phyloP scores from a whole-genome alignment of 441 rosid genomes.

The Melastoma candidum region DNA sequence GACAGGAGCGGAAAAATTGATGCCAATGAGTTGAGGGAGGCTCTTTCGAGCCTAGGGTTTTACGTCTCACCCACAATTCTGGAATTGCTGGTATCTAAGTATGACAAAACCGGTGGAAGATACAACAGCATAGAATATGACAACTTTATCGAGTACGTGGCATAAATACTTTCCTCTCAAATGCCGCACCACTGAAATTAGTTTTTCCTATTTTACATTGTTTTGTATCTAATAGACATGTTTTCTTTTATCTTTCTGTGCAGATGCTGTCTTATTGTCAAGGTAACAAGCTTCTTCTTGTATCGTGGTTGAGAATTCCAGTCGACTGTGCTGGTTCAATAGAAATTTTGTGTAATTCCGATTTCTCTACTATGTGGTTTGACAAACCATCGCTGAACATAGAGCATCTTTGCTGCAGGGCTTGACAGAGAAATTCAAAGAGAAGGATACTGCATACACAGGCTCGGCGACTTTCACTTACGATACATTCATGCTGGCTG shows the following conservation, averaged over 20 bases:
- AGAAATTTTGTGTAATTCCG: too few relatives aligned
- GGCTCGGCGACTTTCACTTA: constrained; percentile 18
- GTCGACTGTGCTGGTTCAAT: too few relatives aligned
- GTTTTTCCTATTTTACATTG: neutral
- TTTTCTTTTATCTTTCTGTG: constrained; percentile 2
- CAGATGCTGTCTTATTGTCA: constrained; percentile 94
- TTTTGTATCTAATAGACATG: neutral
- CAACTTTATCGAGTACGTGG: constrained; percentile 54
- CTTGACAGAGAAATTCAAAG: constrained; percentile 16
- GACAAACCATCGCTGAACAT: too few relatives aligned
- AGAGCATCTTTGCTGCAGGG: constrained; percentile 8
- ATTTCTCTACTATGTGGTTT: too few relatives aligned
- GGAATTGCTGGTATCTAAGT: constrained; percentile 38
- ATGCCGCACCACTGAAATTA: neutral
- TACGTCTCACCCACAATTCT: constrained; percentile 55
- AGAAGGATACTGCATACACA: constrained; percentile 16
- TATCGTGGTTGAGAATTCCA: neutral
- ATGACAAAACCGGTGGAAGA: constrained; percentile 36
- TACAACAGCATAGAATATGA: constrained; percentile 43
- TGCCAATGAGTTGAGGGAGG: constrained; percentile 45
- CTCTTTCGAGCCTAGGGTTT: constrained; percentile 52
- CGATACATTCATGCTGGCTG: constrained; percentile 15
- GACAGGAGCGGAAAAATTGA: constrained; percentile 62
- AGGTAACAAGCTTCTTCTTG: constrained; percentile 34
- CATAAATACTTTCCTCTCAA: neutral